These are phyloP conservation scores for Debaryomycetaceae sp. DNA, from an alignment of 1,139 yeast genomes.

Conservation along the genomic window DNA sequence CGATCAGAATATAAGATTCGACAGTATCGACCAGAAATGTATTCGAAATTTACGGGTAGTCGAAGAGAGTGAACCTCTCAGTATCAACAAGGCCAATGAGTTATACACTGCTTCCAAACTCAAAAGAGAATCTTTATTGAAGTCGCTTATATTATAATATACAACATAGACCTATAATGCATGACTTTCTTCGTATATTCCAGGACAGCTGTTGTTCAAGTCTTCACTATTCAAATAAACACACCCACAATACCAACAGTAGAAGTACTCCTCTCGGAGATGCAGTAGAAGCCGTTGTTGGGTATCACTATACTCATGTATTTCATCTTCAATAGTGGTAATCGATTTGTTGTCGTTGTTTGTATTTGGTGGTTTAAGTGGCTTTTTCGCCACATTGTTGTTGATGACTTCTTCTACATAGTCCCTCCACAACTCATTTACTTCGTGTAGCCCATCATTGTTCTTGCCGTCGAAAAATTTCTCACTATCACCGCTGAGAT, in stretches of 20 bases:
- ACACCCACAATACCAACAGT: slow-evolving; percentile 32
- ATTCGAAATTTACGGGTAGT: slow-evolving; percentile 4
- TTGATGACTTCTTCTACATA: slow-evolving; percentile 9
- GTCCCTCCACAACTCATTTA: slow-evolving; percentile 24
- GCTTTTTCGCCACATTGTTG: not conserved
- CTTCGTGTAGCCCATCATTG: slow-evolving; percentile 1
- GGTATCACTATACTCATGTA: slow-evolving; percentile 1
- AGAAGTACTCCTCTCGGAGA: slow-evolving; percentile 18
- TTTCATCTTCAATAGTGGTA: not conserved
- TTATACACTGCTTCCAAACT: slow-evolving; percentile 14
- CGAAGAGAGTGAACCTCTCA: slow-evolving; percentile 20
- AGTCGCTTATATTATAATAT: slow-evolving; percentile 1
- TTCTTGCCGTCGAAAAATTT: slow-evolving; percentile 6
- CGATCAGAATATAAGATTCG: slow-evolving; percentile 15
- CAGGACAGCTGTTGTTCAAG: slow-evolving; percentile 21
- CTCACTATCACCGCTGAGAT: slow-evolving; percentile 24
- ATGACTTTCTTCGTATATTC: slow-evolving; percentile 12
- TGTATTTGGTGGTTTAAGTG: not conserved
- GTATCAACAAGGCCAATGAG: slow-evolving; percentile 14
- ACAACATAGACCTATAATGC: slow-evolving; percentile 1
- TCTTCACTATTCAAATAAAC: slow-evolving; percentile 14
- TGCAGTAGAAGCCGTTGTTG: slow-evolving; percentile 13
- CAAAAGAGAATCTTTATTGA: slow-evolving; percentile 12
- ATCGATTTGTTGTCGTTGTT: not conserved
- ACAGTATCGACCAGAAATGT: slow-evolving; percentile 12